phyloP scores from a whole-genome alignment of 768 basidiomycete genomes.

The Boletellus ananiceps region DNA sequence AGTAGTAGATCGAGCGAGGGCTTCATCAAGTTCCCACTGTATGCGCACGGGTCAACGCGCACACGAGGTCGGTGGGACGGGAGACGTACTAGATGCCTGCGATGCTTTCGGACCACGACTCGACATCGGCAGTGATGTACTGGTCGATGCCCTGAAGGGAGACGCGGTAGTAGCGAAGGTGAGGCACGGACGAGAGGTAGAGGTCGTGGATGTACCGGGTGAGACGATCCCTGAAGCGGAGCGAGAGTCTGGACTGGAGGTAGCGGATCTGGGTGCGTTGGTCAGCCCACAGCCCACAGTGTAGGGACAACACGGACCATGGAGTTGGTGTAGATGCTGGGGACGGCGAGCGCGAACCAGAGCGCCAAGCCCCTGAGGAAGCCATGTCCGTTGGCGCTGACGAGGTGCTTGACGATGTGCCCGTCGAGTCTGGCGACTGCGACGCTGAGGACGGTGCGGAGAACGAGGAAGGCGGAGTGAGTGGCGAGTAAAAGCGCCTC shows the following conservation, averaged over 20 bases:
- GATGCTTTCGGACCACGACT: conserved; percentile 82
- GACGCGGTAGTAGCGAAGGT: conserved; percentile 65
- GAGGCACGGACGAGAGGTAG: conserved; percentile 72
- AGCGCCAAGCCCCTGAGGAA: conserved; percentile 77
- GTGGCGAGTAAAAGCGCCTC: conserved; percentile 69
- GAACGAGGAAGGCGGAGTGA: conserved; percentile 82
- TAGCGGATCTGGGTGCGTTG: conserved; percentile 67
- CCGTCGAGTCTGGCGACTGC: conserved; percentile 88
- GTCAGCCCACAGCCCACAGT: not conserved
- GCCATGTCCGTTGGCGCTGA: conserved; percentile 79
- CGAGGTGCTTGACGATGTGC: conserved; percentile 81
- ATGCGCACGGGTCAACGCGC: not conserved
- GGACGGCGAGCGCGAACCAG: conserved; percentile 90
- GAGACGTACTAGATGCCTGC: conserved; percentile 80
- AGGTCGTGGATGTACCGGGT: conserved; percentile 91
- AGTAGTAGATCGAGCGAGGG: conserved; percentile 86
- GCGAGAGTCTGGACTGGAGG: conserved; percentile 80
- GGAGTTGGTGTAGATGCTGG: conserved; percentile 92
- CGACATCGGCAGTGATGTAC: conserved; percentile 90
- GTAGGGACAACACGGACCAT: conserved; percentile 51
- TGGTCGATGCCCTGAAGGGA: conserved; percentile 79
- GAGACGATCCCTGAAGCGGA: conserved; percentile 78
- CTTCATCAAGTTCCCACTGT: conserved; percentile 88
- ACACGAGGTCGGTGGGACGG: not conserved
- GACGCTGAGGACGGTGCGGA: conserved; percentile 83